A percentile compares a stretch with the other conserved stretches of the same genome.
Evolutionary conservation across 1,284 basidiomycete species (phyloP).

Genomic region (Cutaneotrichosporon sp.): DNA sequence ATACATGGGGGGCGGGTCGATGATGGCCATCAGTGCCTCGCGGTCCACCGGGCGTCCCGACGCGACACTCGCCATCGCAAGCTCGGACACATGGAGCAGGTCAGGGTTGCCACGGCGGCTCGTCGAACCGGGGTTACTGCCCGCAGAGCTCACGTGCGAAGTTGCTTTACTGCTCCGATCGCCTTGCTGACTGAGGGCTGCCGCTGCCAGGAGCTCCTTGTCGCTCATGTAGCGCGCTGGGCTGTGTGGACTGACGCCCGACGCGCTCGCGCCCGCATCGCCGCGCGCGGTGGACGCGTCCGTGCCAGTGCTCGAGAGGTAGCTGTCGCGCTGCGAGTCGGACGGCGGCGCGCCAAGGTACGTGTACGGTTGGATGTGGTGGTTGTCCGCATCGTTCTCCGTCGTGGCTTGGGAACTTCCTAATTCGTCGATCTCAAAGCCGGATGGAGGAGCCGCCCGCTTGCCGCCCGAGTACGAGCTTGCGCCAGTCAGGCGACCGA

Average conservation of each 20-base stretch:
- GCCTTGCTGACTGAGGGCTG: background rate
- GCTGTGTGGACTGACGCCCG: background rate
- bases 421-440: slow-evolving; percentile 2
- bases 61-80: background rate
- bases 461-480: background rate
- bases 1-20: slow-evolving; percentile 1
- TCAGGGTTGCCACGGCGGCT: background rate
- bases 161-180: too few species aligned
- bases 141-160: too few species aligned
- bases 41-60: background rate
- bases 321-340: background rate
- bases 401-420: background rate
- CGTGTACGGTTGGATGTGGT: background rate
- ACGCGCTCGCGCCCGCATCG: background rate
- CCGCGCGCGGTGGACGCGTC: background rate
- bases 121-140: too few species aligned
- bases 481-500: background rate
- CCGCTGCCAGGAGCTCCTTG: background rate
- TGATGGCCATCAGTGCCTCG: background rate
- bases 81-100: background rate
- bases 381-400: background rate
- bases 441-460: background rate
- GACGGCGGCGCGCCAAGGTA: background rate
- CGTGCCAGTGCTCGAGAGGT: background rate
- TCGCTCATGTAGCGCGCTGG: background rate